These are phyloP conservation scores for Suhomyces bolitotheri DNA, from an alignment of 1,139 yeast genomes.

Conservation along the genomic window DNA sequence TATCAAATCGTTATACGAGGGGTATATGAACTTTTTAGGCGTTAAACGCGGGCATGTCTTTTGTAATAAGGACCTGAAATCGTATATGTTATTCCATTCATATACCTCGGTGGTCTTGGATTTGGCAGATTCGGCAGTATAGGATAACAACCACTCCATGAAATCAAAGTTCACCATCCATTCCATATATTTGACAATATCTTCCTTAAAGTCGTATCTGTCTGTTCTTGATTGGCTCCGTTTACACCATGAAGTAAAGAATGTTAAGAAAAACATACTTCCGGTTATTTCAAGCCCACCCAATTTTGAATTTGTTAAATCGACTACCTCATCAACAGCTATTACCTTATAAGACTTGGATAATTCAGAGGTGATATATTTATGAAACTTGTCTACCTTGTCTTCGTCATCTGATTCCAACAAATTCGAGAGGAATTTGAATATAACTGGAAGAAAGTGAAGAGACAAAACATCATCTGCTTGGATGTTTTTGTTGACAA, in stretches of 20 bases:
- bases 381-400: constrained; percentile 33
- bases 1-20: constrained; percentile 28
- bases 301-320: constrained; percentile 51
- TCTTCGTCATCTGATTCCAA: constrained; percentile 19
- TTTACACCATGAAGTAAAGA: constrained; percentile 74
- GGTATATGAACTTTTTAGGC: constrained; percentile 40
- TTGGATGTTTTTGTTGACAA: constrained; percentile 39
- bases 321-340: constrained; percentile 25
- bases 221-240: constrained; percentile 45
- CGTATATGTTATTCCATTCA: constrained; percentile 53
- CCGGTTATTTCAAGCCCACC: constrained; percentile 52
- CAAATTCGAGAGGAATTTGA: constrained; percentile 42
- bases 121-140: constrained; percentile 65
- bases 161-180: constrained; percentile 60
- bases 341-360: constrained; percentile 19
- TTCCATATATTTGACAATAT: constrained; percentile 41
- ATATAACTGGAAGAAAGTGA: constrained; percentile 66
- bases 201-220: constrained; percentile 51
- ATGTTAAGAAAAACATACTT: constrained; percentile 59
- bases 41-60: constrained; percentile 58
- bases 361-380: constrained; percentile 13
- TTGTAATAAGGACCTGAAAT: constrained; percentile 67
- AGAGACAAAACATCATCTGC: constrained; percentile 62
- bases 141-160: constrained; percentile 71
- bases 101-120: constrained; percentile 30